Conservation (phyloP, 441 rosid genomes). For the Bocquillonia castaneifolia region DNA sequence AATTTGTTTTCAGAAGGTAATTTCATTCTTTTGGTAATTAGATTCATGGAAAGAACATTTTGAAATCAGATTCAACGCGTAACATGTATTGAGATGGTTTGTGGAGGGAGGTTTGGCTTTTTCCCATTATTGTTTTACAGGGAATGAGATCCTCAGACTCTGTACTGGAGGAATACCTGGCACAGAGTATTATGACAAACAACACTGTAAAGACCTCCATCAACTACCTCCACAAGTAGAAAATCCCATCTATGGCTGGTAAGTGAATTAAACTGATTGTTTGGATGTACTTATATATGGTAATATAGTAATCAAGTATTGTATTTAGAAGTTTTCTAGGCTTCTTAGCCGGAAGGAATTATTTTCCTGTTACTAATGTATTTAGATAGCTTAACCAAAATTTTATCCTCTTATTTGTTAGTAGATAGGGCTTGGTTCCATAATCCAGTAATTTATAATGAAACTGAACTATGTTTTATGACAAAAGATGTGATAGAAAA, state of each 20-base stretch:
- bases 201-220: conserved; percentile 80
- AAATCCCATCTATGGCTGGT: conserved; percentile 91
- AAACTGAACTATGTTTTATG: neutral
- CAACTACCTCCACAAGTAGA: conserved; percentile 78
- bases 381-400: conserved; percentile 12
- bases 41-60: conserved; percentile 28
- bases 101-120: conserved; percentile 93
- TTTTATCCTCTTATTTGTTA: conserved; percentile 17
- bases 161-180: conserved; percentile 84
- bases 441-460: neutral
- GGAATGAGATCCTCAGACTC: conserved; percentile 77
- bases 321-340: conserved; percentile 16
- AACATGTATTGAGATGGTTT: conserved; percentile 46
- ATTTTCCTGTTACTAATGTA: neutral
- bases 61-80: conserved; percentile 57
- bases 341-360: conserved; percentile 14
- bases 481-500: neutral
- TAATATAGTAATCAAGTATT: conserved; percentile 6
- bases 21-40: too few species aligned
- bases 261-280: conserved; percentile 12
- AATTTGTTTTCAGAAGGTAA: too few species aligned
- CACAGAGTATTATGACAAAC: conserved; percentile 68
- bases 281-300: neutral
- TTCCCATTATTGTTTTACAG: conserved; percentile 77
- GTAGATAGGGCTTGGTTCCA: conserved; percentile 10